A percentile compares a stretch with the other conserved stretches of the same genome.
Conservation (phyloP, 1,284 basidiomycete genomes). For the Hymenochaete sp. region DNA sequence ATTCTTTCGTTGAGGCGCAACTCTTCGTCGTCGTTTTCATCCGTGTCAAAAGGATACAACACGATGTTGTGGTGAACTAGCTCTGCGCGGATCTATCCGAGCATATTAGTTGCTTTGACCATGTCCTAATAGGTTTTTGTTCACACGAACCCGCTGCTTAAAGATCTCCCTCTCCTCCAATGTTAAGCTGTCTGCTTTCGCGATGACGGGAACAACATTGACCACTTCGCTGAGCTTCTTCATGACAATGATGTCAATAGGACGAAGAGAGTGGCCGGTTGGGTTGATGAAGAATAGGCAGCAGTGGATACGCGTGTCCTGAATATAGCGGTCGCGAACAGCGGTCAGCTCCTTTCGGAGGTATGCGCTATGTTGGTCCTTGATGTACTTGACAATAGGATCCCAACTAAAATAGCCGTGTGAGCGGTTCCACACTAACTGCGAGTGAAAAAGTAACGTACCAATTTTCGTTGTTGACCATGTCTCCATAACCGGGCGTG, state of each 20-base stretch:
- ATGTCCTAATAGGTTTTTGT: too few species aligned
- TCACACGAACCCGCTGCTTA: conserved; percentile 69
- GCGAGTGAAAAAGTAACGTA: conserved; percentile 31
- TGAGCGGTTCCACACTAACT: not conserved
- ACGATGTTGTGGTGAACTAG: conserved; percentile 90
- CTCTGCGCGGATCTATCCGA: conserved; percentile 92
- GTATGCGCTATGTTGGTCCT: conserved; percentile 98
- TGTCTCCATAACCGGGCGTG: conserved; percentile 97
- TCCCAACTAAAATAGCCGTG: conserved; percentile 70
- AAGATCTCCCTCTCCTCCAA: conserved; percentile 88
- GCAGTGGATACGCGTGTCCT: conserved; percentile 98
- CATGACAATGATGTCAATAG: conserved; percentile 97
- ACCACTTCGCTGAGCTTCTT: conserved; percentile 98
- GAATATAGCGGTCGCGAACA: conserved; percentile 96
- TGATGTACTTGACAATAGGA: conserved; percentile 97
- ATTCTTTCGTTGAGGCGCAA: conserved; percentile 86
- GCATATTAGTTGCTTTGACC: too few species aligned
- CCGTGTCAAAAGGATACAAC: conserved; percentile 94
- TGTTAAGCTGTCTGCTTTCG: conserved; percentile 95
- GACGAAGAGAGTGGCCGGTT: conserved; percentile 85
- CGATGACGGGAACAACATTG: conserved; percentile 98
- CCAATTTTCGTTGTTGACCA: conserved; percentile 99
- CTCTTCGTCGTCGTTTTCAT: conserved; percentile 92
- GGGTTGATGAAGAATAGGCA: conserved; percentile 98
- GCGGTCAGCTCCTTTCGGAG: conserved; percentile 98